phyloP scores from a whole-genome alignment of 2,329 filamentous ascomycete genomes.

The Teratosphaeria nubilosa region DNA sequence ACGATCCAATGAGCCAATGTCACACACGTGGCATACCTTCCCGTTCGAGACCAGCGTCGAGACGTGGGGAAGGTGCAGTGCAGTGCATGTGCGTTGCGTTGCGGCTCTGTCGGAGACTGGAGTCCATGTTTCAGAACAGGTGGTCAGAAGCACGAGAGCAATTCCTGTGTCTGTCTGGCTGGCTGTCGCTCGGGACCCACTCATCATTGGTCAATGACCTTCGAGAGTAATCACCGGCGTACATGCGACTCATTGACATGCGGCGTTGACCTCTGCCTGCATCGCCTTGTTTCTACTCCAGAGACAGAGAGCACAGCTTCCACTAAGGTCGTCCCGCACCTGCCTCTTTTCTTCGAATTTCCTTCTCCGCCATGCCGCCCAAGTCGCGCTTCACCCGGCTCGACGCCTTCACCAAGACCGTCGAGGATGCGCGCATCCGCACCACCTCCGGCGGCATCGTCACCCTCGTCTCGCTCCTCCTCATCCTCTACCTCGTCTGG shows the following conservation, averaged over 20 bases:
- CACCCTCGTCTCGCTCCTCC: constrained; percentile 78
- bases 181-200: background rate
- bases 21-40: background rate
- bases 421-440: constrained; percentile 92
- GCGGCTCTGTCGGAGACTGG: too few species aligned
- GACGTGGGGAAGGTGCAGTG: background rate
- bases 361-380: constrained; percentile 54
- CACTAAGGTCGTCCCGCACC: background rate
- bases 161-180: background rate
- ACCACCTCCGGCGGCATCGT: constrained; percentile 93
- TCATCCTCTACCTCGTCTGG: constrained; percentile 81
- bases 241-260: background rate
- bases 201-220: background rate
- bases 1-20: too few species aligned
- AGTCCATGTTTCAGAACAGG: background rate
- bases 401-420: constrained; percentile 97
- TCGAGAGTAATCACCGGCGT: background rate
- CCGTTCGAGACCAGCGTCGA: background rate
- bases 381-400: constrained; percentile 94
- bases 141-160: background rate
- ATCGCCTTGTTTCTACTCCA: too few species aligned
- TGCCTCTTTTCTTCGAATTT: background rate
- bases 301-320: background rate
- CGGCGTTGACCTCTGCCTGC: background rate
- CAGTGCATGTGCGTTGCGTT: background rate